These are phyloP conservation scores for Leccinum disarticulatum DNA, from an alignment of 768 basidiomycete genomes.

Conservation along the genomic window DNA sequence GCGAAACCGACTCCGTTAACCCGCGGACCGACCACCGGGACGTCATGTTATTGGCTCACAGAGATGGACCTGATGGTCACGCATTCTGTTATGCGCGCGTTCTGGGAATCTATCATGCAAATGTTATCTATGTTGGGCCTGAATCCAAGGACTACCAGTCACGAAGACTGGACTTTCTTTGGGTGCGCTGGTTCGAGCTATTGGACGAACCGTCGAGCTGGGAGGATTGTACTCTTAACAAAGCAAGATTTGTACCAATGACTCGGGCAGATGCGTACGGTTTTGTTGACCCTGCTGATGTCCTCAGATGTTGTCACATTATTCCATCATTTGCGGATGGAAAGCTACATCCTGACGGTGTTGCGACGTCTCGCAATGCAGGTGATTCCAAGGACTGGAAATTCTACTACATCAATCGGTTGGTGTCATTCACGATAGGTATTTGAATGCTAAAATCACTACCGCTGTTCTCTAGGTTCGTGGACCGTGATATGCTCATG, in stretches of 20 bases:
- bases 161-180: not conserved
- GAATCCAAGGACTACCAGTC: not conserved
- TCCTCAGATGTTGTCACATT: not conserved
- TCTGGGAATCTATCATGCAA: not conserved
- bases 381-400: not conserved
- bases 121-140: not conserved
- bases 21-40: not conserved
- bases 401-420: not conserved
- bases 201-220: not conserved
- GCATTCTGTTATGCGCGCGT: not conserved
- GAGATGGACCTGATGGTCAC: not conserved
- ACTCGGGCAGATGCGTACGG: not conserved
- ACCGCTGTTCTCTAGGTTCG: not conserved
- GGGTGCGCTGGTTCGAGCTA: not conserved
- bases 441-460: not conserved
- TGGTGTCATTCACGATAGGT: not conserved
- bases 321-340: not conserved
- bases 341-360: not conserved
- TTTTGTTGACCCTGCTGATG: not conserved
- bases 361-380: not conserved
- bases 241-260: not conserved
- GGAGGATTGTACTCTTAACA: not conserved
- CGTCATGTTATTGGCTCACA: not conserved
- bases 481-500: not conserved
- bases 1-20: not conserved